A percentile compares a stretch with the other conserved stretches of the same genome.
Conservation (phyloP, 768 basidiomycete genomes). For the Leccinum pellstonianum region DNA sequence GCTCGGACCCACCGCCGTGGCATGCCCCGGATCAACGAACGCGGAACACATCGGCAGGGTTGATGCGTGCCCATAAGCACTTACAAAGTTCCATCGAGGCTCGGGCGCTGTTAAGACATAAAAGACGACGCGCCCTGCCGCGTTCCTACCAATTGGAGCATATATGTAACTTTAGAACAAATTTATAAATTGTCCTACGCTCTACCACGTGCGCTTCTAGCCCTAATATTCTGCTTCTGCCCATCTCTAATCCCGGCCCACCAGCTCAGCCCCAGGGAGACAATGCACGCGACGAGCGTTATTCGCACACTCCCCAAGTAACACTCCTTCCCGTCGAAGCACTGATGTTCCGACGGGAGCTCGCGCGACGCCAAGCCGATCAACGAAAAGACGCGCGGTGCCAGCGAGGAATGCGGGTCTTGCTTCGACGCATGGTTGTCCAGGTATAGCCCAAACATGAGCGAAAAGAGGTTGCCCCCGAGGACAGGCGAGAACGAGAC, state of each 20-base stretch:
- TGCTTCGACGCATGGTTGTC: conserved; percentile 57
- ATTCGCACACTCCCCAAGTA: conserved; percentile 59
- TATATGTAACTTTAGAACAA: too few relatives aligned
- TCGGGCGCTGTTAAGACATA: too few relatives aligned
- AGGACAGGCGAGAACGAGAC: conserved; percentile 70
- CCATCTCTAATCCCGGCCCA: conserved; percentile 39
- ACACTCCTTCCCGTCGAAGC: conserved; percentile 56
- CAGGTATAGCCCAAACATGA: conserved; percentile 77
- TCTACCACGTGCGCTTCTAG: conserved; percentile 1
- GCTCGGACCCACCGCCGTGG: too few relatives aligned
- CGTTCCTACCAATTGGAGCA: too few relatives aligned
- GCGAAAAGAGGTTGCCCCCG: conserved; percentile 81
- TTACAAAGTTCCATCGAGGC: too few relatives aligned
- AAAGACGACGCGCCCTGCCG: too few relatives aligned
- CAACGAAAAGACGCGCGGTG: not conserved
- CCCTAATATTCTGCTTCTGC: not conserved
- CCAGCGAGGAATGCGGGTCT: not conserved
- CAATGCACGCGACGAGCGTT: conserved; percentile 36
- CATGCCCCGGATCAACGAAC: too few relatives aligned
- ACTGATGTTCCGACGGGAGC: conserved; percentile 41
- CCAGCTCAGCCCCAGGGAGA: conserved; percentile 37
- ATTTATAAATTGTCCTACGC: not conserved
- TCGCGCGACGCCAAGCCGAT: conserved; percentile 10
- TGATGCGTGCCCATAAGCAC: too few relatives aligned
- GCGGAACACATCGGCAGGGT: too few relatives aligned